phyloP scores from a whole-genome alignment of 371 early-diverging fungal genomes.

The Blakeslea trispora region DNA sequence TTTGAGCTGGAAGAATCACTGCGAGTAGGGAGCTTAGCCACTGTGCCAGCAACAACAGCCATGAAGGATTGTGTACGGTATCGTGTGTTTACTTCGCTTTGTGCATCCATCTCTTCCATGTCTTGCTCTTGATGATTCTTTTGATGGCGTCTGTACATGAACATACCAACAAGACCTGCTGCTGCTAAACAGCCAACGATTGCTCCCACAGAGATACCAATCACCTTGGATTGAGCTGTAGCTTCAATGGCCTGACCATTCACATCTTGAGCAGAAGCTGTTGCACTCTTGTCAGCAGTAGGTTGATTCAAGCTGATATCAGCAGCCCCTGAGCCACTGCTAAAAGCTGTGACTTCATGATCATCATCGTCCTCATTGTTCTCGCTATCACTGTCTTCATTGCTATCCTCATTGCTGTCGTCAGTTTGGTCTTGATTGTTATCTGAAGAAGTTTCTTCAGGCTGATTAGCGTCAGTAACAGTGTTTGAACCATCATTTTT shows the following conservation, averaged over 20 bases:
- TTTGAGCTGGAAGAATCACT: slow-evolving; percentile 19
- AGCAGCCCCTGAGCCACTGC: not conserved
- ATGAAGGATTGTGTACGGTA: slow-evolving; percentile 41
- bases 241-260: slow-evolving; percentile 13
- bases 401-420: not conserved
- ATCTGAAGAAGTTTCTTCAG: not conserved
- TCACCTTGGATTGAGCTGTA: slow-evolving; percentile 27
- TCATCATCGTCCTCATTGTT: not conserved
- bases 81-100: slow-evolving; percentile 32
- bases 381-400: not conserved
- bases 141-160: slow-evolving; percentile 34
- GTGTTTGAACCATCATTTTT: too few species aligned
- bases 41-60: slow-evolving; percentile 42
- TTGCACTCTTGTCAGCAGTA: not conserved
- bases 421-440: not conserved
- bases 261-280: slow-evolving; percentile 18
- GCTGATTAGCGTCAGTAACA: too few species aligned
- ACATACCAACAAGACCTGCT: slow-evolving; percentile 46
- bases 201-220: slow-evolving; percentile 41
- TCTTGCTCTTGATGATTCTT: slow-evolving; percentile 20
- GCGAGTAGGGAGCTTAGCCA: slow-evolving; percentile 35
- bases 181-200: slow-evolving; percentile 41
- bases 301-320: not conserved
- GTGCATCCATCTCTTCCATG: slow-evolving; percentile 18
- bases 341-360: not conserved